phyloP scores from a whole-genome alignment of 139 green algal genomes.

The Marvania coccoides region DNA sequence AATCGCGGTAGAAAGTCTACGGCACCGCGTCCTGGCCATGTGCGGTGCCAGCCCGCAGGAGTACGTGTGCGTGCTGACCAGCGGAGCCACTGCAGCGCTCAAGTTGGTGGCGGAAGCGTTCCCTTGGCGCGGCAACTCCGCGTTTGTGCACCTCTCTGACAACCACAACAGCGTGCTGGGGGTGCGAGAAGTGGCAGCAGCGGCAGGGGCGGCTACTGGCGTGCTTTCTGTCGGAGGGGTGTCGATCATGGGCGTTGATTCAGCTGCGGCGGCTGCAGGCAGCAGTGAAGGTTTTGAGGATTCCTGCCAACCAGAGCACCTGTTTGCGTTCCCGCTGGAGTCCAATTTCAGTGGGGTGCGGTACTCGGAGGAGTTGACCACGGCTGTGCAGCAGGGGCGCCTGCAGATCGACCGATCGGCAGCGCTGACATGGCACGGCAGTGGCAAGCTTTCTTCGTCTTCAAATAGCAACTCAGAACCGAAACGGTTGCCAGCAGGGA shows the following conservation, averaged over 20 bases:
- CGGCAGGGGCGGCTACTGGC: conserved; percentile 3
- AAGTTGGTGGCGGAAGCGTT: conserved; percentile 76
- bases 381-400: conserved; percentile 9
- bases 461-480: neutral
- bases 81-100: conserved; percentile 41
- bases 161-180: conserved; percentile 85
- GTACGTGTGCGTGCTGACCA: conserved; percentile 43
- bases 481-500: neutral
- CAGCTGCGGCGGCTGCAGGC: neutral
- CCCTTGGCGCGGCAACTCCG: conserved; percentile 48
- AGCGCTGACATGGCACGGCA: neutral
- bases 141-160: conserved; percentile 49
- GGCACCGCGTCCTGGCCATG: conserved; percentile 26
- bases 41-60: conserved; percentile 24
- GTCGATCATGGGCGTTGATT: neutral
- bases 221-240: neutral
- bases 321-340: conserved; percentile 76
- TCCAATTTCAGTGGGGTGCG: conserved; percentile 79
- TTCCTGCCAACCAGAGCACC: conserved; percentile 13
- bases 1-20: conserved; percentile 2
- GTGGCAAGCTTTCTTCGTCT: neutral
- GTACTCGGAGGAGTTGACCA: conserved; percentile 21
- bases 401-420: neutral
- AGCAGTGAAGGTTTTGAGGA: neutral
- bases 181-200: conserved; percentile 53